phyloP scores from a whole-genome alignment of 2,329 filamentous ascomycete species.

The Trichoderma sp. region DNA sequence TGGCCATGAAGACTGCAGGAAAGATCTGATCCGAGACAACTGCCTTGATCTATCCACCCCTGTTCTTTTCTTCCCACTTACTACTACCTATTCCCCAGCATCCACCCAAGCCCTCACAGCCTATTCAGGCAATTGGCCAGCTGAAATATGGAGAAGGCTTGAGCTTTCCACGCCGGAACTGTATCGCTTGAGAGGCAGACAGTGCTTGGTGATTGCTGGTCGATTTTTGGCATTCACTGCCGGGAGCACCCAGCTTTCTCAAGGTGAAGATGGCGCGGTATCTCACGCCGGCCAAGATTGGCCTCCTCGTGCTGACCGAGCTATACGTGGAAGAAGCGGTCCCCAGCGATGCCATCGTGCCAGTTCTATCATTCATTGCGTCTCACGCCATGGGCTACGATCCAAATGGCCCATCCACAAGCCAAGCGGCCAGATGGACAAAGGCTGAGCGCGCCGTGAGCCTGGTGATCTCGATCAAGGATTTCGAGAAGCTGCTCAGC shows the following conservation, averaged over 20 bases:
- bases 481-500: slow-evolving; percentile 63
- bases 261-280: slow-evolving; percentile 69
- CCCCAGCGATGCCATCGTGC: slow-evolving; percentile 70
- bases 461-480: slow-evolving; percentile 58
- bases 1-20: not conserved
- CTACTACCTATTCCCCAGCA: not conserved
- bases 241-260: not conserved
- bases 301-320: slow-evolving; percentile 77
- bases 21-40: not conserved
- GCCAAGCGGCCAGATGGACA: slow-evolving; percentile 47
- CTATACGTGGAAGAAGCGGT: slow-evolving; percentile 76
- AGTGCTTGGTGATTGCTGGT: not conserved
- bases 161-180: not conserved
- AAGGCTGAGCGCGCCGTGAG: slow-evolving; percentile 55
- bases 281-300: slow-evolving; percentile 86
- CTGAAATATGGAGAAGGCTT: slow-evolving; percentile 12
- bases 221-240: not conserved
- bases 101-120: not conserved
- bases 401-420: slow-evolving; percentile 37
- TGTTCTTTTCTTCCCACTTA: not conserved
- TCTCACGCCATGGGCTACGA: slow-evolving; percentile 64
- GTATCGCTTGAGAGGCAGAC: not conserved
- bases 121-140: not conserved
- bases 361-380: slow-evolving; percentile 78
- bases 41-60: not conserved